Base-by-base conservation (phyloP, 176 grass and related monocot genomes). In the Bolboschoenus planiculmis region DNA sequence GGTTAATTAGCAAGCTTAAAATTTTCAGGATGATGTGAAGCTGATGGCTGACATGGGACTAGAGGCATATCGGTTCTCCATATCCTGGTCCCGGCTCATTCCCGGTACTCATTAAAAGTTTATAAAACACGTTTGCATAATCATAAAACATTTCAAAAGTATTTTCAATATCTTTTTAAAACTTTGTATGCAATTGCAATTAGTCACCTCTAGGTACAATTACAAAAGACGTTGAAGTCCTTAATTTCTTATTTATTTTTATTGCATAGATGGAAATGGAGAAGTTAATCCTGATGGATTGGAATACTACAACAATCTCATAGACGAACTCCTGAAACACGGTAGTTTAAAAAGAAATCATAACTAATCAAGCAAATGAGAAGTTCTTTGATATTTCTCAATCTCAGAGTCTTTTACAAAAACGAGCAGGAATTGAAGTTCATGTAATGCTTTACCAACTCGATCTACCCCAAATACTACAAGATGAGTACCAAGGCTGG, bases 11-110 rank as follows among this genome's bases (percentile, higher is more conserved):
- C 53, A 58, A 3, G 4, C 35, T 72, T 61, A 27, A 42, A 21
- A 80, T 50, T 91, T 84, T 66, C 87, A 97, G 94, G 94, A 89
- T 71, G 92, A 97, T 79, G 90, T 88, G 4, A 43, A 89, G 80
- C 20, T 97, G 83, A 92, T 94, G 85, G 68, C 53, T 65, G 87
- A 94, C 3, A 83, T 87, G 23, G 88, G 92, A 11, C 82, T 97
- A 30, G 90, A 97, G 50, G 92, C 92, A 23, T 97, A 94, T 85
- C 84, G 86, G 51, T 97, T 94, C 88, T 97, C 94, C 80, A 90
- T 97, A 78, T 94, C 91, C 64, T 97, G 94, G 94, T 92, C 94
- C 16, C 87, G 94, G 40, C 92, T 94, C 73, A 85, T 97, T 24
- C 92, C 92, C 73, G 90, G 92, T 97, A 93, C 70, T 74, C 23